A percentile compares a stretch with the other conserved stretches of the same genome.
phyloP scores from a whole-genome alignment of 106 monocot species.

The Iris macrosiphon region DNA sequence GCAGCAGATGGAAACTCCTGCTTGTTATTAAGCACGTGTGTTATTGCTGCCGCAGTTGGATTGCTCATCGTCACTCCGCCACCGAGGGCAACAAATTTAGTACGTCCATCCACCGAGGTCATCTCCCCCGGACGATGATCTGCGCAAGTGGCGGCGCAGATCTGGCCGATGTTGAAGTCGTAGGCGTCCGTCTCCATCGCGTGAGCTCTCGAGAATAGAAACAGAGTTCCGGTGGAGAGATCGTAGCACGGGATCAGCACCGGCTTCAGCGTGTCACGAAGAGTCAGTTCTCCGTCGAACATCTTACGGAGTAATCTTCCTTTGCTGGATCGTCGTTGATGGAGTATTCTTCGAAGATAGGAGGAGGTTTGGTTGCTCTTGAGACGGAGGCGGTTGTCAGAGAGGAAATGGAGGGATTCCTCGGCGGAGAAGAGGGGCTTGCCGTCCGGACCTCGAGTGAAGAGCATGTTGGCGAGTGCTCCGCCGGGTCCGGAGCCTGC shows the following conservation, averaged over 20 bases:
- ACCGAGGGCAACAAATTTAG: conserved; percentile 28
- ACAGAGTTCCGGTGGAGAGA: conserved; percentile 48
- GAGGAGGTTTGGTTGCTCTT: conserved; percentile 7
- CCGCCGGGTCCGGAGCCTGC: conserved; percentile 70
- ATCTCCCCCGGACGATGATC: conserved; percentile 17
- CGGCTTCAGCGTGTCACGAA: conserved; percentile 56
- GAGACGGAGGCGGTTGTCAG: conserved; percentile 2
- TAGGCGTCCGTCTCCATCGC: conserved; percentile 51
- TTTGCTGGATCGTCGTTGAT: not conserved
- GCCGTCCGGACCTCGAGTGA: conserved; percentile 31
- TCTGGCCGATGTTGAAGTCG: conserved; percentile 52
- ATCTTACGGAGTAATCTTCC: conserved; percentile 22
- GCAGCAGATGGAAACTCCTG: conserved; percentile 61
- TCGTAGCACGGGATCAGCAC: conserved; percentile 83
- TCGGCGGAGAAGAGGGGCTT: conserved; percentile 10
- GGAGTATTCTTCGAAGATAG: not conserved
- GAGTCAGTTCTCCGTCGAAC: conserved; percentile 44
- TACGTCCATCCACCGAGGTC: conserved; percentile 35
- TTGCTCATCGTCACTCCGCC: conserved; percentile 44
- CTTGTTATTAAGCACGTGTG: conserved; percentile 84
- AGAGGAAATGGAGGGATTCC: conserved; percentile 25
- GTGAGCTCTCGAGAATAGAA: conserved; percentile 79
- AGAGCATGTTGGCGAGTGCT: conserved; percentile 54
- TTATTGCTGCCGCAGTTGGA: conserved; percentile 68
- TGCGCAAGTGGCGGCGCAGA: conserved; percentile 61